Percentiles rank a stretch among this genome's conserved stretches.
Conservation (phyloP, 1,284 basidiomycete species). For the Jaminaea rosea region DNA sequence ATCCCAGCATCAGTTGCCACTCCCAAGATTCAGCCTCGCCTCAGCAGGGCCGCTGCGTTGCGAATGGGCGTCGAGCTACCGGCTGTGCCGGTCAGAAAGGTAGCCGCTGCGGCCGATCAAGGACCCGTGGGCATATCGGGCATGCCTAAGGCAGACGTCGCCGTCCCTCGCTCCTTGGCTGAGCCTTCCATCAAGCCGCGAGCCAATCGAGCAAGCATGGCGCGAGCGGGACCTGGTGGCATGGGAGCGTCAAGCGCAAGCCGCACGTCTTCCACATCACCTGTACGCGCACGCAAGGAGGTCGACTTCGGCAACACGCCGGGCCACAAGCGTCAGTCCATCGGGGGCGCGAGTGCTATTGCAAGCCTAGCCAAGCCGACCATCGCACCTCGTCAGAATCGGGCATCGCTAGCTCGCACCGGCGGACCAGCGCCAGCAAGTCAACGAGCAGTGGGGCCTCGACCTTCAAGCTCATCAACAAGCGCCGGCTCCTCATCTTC, state of each 20-base stretch:
- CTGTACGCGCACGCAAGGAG: conserved; percentile 6
- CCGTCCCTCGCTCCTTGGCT: conserved; percentile 11
- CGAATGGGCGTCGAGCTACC: conserved; percentile 50
- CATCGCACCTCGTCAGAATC: conserved; percentile 16
- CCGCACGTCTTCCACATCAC: neutral
- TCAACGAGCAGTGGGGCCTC: neutral
- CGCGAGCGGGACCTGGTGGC: neutral
- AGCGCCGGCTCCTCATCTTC: neutral
- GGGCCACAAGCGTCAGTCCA: conserved; percentile 20
- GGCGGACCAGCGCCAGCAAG: neutral
- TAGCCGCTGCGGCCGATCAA: neutral
- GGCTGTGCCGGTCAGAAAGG: conserved; percentile 6
- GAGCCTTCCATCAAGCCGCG: conserved; percentile 20
- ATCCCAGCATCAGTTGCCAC: conserved; percentile 57
- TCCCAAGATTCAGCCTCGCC: conserved; percentile 67
- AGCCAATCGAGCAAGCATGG: conserved; percentile 18
- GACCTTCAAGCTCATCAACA: neutral
- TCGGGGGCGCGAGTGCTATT: conserved; percentile 3
- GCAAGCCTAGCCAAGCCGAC: conserved; percentile 12
- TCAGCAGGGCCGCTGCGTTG: conserved; percentile 65
- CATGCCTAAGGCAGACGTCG: conserved; percentile 11
- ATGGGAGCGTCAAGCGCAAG: too few relatives aligned
- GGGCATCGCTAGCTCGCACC: conserved; percentile 8
- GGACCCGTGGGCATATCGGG: conserved; percentile 21
- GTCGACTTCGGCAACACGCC: conserved; percentile 27